Base-by-base conservation (phyloP, 352 stramenopile genomes). In the Phytophthora gonapodyides region DNA sequence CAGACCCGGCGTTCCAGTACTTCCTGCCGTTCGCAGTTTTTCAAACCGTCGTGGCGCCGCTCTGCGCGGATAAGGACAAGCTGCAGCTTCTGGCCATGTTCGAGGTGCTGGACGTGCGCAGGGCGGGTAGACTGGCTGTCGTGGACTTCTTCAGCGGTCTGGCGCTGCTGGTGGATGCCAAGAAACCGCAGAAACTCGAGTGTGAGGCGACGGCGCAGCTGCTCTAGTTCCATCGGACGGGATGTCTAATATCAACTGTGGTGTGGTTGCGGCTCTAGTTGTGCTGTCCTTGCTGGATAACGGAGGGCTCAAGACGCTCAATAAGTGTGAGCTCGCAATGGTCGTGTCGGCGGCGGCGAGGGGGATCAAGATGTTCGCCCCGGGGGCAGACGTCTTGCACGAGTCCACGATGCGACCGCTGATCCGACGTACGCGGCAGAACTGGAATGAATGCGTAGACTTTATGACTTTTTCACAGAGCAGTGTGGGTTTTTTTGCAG, bases 91-190 rank as follows among this genome's bases (percentile, higher is more conserved):
- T 89, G 27, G 64, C 63, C 27, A 71, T 78, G 7, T 91, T 88
- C 41, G 36, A 72, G 7, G 33, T 38, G 21, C 54, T 91, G 13
- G 78, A 87, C 15, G 43, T 55, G 2, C 63, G 64, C 7, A 37
- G 57, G 3, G 30, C 54, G 30, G 52, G 63, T 4, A 84, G 57
- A 17, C 41, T 89, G 24, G 61, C 64, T 0, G 76, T 60, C 7
- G 52, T 88, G 33, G 80, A 89, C 46, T 89, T 91, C 30, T 89
- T 91, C 49, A 78, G 76, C 13, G 79, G 79, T 0, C 61, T 91
- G 13, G 74, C 74, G 48, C 63, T 91, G 19, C 57, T 86, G 30
- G 77, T 83, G 19, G 73, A 88, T 7, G 76, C 71, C 50, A 89
- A 91, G 52, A 91, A 91, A 50, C 65, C 69, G 0, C 42, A 72